A percentile compares a stretch with the other conserved stretches of the same genome.
phyloP scores from a whole-genome alignment of 805 yeast genomes.

The Wickerhamomyces pijperi region DNA sequence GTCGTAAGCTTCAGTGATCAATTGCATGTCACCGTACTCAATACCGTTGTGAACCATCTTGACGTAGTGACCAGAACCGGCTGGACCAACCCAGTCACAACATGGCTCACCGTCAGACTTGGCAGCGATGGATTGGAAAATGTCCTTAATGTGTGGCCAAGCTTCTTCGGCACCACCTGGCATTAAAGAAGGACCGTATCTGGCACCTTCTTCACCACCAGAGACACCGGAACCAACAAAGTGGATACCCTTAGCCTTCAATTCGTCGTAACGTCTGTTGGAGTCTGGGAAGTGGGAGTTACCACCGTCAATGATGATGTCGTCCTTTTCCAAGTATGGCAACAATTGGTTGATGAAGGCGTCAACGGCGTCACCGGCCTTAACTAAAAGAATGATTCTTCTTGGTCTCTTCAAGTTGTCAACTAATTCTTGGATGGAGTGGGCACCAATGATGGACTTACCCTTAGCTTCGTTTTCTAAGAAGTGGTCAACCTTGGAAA shows the following conservation, averaged over 20 bases:
- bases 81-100: constrained; percentile 99
- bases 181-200: constrained; percentile 98
- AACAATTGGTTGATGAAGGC: constrained; percentile 76
- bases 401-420: constrained; percentile 93
- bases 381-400: constrained; percentile 86
- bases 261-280: constrained; percentile 90
- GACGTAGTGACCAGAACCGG: constrained; percentile 98
- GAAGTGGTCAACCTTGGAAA: constrained; percentile 89
- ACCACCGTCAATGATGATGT: constrained; percentile 99
- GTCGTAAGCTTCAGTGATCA: constrained; percentile 96
- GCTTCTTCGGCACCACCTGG: constrained; percentile 98
- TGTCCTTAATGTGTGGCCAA: constrained; percentile 96
- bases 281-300: constrained; percentile 99
- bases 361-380: constrained; percentile 96
- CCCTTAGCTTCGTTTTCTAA: constrained; percentile 94
- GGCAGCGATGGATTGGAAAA: constrained; percentile 93
- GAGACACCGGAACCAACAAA: constrained; percentile 99
- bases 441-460: constrained; percentile 91
- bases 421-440: constrained; percentile 78
- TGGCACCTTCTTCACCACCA: constrained; percentile 99
- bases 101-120: constrained; percentile 98
- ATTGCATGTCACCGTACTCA: constrained; percentile 99
- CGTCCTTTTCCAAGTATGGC: constrained; percentile 91
- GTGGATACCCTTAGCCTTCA: constrained; percentile 74
- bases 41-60: constrained; percentile 99